A percentile compares a stretch with the other conserved stretches of the same genome.
phyloP scores from a whole-genome alignment of 2,329 filamentous ascomycete species.

The Tolypocladium amazonense region DNA sequence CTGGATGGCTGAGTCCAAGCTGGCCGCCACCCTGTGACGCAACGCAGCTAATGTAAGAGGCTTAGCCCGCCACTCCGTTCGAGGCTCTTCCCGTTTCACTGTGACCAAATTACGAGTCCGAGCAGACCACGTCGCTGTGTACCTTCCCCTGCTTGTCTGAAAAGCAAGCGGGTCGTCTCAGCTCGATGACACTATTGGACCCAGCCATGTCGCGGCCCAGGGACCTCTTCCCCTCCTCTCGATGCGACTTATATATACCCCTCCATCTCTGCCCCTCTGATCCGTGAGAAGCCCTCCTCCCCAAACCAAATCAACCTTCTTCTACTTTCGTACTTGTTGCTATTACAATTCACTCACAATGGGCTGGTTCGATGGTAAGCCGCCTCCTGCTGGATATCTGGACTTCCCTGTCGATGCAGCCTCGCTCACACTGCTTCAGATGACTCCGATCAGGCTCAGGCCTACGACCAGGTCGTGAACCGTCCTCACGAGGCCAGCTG shows the following conservation, averaged over 20 bases:
- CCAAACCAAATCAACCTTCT: neutral
- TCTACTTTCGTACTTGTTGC: neutral
- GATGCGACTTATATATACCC: neutral
- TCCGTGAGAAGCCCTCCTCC: neutral
- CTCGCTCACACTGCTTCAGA: constrained; percentile 5
- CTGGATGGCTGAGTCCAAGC: neutral
- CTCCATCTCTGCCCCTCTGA: neutral
- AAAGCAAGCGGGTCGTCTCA: neutral
- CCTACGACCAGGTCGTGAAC: constrained; percentile 14
- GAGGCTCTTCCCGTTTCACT: neutral
- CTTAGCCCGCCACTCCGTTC: neutral
- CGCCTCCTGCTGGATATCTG: neutral
- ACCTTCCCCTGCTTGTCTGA: neutral
- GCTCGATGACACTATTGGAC: neutral
- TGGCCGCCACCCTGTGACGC: neutral
- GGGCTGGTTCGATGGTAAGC: constrained; percentile 12
- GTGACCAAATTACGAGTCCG: neutral
- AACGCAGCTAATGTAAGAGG: neutral
- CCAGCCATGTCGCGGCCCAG: neutral
- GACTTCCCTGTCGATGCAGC: neutral
- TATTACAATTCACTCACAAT: constrained; percentile 5
- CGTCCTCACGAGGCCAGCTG: constrained; percentile 19
- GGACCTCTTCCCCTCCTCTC: neutral
- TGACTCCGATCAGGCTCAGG: constrained; percentile 11
- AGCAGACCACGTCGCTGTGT: neutral